Evolutionary conservation across 108 stramenopile species (phyloP).

Genomic region (Nitzschia sp.): DNA sequence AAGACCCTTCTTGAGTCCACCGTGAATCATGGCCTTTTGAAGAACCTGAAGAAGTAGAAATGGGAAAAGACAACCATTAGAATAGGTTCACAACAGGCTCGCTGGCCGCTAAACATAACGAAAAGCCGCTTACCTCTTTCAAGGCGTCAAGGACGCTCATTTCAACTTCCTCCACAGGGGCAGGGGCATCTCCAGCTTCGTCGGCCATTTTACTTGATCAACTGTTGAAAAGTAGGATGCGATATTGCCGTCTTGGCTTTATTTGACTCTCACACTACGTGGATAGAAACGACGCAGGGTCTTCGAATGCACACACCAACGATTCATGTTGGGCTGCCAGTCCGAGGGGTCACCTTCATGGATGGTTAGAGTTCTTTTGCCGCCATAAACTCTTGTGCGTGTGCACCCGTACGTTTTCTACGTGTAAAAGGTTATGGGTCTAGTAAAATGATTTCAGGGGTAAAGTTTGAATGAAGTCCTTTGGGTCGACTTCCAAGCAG

Average conservation of each 20-base stretch:
- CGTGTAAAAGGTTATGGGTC: slow-evolving; percentile 23
- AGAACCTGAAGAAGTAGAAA: slow-evolving; percentile 70
- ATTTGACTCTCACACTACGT: slow-evolving; percentile 86
- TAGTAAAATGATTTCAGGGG: not conserved
- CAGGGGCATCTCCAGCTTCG: slow-evolving; percentile 59
- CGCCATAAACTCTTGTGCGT: no score
- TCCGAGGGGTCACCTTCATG: no score
- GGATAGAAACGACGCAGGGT: slow-evolving; percentile 56
- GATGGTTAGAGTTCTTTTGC: no score
- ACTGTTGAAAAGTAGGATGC: slow-evolving; percentile 15
- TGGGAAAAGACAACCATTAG: not conserved
- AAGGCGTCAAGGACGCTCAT: slow-evolving; percentile 97
- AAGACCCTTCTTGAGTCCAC: slow-evolving; percentile 97
- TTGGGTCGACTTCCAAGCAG: not conserved
- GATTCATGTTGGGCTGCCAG: no score
- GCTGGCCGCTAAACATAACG: not conserved
- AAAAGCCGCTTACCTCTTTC: slow-evolving; percentile 82
- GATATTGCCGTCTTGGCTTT: not conserved
- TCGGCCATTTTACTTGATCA: slow-evolving; percentile 65
- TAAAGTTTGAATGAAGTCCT: not conserved
- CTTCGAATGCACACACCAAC: slow-evolving; percentile 69
- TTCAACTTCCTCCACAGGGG: slow-evolving; percentile 89
- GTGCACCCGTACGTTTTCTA: no score
- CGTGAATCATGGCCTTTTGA: slow-evolving; percentile 96
- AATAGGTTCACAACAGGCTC: not conserved